Conservation (phyloP, 1,139 yeast species). For the Martiniozyma asiatica region DNA sequence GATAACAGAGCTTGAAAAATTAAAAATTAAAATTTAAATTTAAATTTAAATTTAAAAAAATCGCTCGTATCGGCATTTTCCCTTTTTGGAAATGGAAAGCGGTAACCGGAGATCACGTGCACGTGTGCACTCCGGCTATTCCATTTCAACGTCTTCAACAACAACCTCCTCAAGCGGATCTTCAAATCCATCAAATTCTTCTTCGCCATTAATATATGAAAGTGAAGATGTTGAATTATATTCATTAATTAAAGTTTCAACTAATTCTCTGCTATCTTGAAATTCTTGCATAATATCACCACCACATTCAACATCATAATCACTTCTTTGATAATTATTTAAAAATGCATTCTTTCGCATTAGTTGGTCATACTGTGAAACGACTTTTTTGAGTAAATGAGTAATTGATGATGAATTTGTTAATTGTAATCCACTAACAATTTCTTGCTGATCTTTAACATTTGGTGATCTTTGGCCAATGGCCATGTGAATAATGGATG, state of each 20-base stretch:
- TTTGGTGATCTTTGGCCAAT: conserved; percentile 67
- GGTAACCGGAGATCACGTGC: too few species aligned
- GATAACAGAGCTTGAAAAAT: too few species aligned
- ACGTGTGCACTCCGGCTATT: too few species aligned
- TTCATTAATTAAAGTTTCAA: conserved; percentile 58
- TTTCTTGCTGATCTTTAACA: conserved; percentile 18
- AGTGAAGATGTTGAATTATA: conserved; percentile 50
- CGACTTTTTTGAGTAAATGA: conserved; percentile 51
- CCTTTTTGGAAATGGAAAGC: too few species aligned
- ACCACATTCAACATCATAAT: conserved; percentile 27
- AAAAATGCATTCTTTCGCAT: conserved; percentile 77
- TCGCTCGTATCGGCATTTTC: too few species aligned
- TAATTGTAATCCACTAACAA: conserved; percentile 60
- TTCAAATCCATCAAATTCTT: too few species aligned
- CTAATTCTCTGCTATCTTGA: conserved; percentile 65
- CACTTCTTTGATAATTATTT: conserved; percentile 56
- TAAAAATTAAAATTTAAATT: too few species aligned
- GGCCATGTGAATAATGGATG: conserved; percentile 70
- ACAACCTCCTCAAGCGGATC: conserved; percentile 2
- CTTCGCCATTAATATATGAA: conserved; percentile 31
- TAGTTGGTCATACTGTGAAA: conserved; percentile 69
- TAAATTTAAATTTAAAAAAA: too few species aligned
- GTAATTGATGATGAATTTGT: conserved; percentile 69
- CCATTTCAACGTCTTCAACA: conserved; percentile 4
- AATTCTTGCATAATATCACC: conserved; percentile 72